These are phyloP conservation scores for Yarrowia phangngaensis DNA, from an alignment of 805 yeast genomes.

Conservation along the genomic window DNA sequence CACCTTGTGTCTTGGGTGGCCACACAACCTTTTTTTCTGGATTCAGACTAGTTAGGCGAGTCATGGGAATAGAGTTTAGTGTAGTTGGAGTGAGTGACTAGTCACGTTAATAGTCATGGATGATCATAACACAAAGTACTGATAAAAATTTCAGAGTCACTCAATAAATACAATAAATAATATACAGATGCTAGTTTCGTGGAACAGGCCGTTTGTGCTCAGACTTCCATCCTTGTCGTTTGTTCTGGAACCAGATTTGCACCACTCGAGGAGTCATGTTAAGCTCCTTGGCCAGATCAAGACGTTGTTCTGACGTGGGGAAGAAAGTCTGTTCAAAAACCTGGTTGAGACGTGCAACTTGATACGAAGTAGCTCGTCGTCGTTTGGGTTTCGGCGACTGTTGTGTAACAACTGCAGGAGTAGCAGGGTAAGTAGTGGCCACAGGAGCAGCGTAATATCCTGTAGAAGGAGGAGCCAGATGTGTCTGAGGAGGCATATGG, in stretches of 20 bases:
- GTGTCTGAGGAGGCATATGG: slow-evolving; percentile 15
- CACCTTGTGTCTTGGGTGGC: too few species aligned
- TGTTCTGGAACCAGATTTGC: slow-evolving; percentile 87
- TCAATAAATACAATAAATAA: slow-evolving; percentile 23
- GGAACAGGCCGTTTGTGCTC: slow-evolving; percentile 33
- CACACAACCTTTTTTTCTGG: too few species aligned
- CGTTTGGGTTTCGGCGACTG: slow-evolving; percentile 46
- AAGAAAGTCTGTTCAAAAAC: slow-evolving; percentile 75
- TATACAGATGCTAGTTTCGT: slow-evolving; percentile 28
- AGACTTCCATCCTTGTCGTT: slow-evolving; percentile 47
- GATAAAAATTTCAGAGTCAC: too few species aligned
- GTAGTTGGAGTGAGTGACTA: too few species aligned
- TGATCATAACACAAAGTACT: too few species aligned
- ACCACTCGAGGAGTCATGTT: slow-evolving; percentile 86
- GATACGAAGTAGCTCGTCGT: slow-evolving; percentile 76
- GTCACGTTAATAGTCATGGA: too few species aligned
- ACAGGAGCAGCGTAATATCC: slow-evolving; percentile 14
- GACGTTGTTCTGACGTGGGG: slow-evolving; percentile 69
- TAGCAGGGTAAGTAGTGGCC: slow-evolving; percentile 15
- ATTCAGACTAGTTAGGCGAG: too few species aligned
- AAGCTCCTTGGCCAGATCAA: slow-evolving; percentile 65
- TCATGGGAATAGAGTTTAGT: too few species aligned
- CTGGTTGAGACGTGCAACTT: slow-evolving; percentile 59
- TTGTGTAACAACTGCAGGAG: slow-evolving; percentile 1
- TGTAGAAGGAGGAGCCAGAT: slow-evolving; percentile 4